These are phyloP conservation scores for Septoria linicola DNA, from an alignment of 2,329 filamentous ascomycete genomes.

Conservation along the genomic window DNA sequence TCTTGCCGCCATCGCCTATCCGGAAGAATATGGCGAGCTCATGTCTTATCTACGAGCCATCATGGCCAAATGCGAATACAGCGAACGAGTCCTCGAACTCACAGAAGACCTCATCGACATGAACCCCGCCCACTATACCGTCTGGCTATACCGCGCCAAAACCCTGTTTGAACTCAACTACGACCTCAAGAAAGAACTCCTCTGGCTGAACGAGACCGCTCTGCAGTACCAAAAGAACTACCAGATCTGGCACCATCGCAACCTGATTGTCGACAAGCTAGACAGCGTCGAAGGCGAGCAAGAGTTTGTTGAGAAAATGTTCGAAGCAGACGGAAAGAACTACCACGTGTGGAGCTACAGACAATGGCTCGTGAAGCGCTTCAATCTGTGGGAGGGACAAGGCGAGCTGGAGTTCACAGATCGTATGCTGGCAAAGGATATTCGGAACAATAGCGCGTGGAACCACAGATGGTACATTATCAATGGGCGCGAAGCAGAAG, in stretches of 20 bases:
- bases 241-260: conserved; percentile 81
- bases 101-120: conserved; percentile 87
- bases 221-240: conserved; percentile 92
- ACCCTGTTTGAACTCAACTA: conserved; percentile 68
- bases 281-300: conserved; percentile 53
- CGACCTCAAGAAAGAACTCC: conserved; percentile 68
- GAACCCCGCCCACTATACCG: conserved; percentile 97
- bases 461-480: conserved; percentile 95
- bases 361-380: conserved; percentile 69
- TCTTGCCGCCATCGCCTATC: conserved; percentile 89
- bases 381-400: conserved; percentile 51
- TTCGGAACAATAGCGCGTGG: conserved; percentile 97
- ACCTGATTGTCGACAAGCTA: conserved; percentile 58
- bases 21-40: conserved; percentile 83
- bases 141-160: conserved; percentile 92
- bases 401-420: conserved; percentile 69
- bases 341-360: conserved; percentile 98
- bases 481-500: conserved; percentile 58
- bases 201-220: conserved; percentile 83
- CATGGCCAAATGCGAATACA: conserved; percentile 86
- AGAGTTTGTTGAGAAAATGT: conserved; percentile 75
- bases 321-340: conserved; percentile 87
- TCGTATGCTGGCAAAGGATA: conserved; percentile 70
- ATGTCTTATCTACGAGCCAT: conserved; percentile 91
- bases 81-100: conserved; percentile 71